Base-by-base conservation (phyloP, 768 basidiomycete genomes). In the Cystoderma amianthinum region DNA sequence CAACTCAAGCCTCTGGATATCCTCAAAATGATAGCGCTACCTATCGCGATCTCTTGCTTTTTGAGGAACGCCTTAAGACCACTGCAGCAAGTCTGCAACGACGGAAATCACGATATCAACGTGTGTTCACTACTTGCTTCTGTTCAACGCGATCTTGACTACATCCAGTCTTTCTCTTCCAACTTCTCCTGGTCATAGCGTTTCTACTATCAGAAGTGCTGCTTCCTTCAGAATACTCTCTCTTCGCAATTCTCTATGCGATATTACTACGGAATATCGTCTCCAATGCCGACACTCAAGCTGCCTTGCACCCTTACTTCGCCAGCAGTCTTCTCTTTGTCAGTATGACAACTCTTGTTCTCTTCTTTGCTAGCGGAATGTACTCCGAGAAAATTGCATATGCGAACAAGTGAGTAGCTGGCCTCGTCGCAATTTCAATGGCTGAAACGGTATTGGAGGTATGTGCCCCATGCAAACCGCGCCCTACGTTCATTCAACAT, bases 331-430 rank as follows among this genome's bases (percentile, higher is more conserved):
- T 92, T 25, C 67, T 96, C 9, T 87, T 95, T 45, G 89, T 98
- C 20, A 79, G 85, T 15, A 80, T 91, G 41, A 93, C 91, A 11
- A 94, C 94, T 2, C 78, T 98, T 5, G 76, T 86, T 22, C 75
- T 99, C 28, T 96, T 98, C 72, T 97, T 96, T 58, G 91, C 92
- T 6, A 94, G 88, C 51, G 95, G 95, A 13, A 86, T 94, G 78
- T 99, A 97, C 54, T 71, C 84, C 3, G 93, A 99, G 61, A 94
- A 95, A 67, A 94, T 98, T 52, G 86, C 80, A 3, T 97, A 96
- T 59, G 93, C 95, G 15, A 93, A 96, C 66, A 85, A 85, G 94
- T 94, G 58, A 53, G 85, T 68, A 38, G 21, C 43, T 30, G 25
- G 25, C n/a, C 7, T 43, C 43, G 37, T 39, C 10, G 12, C 5